Evolutionary conservation across 1,284 basidiomycete genomes (phyloP), one percentile per base, ranked within the genome.

Genomic region (Pterulicium gracile): DNA sequence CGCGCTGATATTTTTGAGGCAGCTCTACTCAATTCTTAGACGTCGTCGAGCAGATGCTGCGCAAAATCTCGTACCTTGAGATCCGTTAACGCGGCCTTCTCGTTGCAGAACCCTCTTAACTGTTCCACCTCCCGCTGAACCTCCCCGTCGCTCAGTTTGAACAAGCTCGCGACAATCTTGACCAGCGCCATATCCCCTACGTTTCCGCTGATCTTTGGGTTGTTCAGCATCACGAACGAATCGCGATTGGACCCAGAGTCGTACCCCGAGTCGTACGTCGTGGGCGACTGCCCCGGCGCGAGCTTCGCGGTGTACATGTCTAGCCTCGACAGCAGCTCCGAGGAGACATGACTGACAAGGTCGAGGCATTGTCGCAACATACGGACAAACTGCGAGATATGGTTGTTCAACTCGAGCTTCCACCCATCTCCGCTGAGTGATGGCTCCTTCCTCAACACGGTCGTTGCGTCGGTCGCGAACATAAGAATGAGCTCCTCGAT

Each of bases 401-500:
- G 92, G 50, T 80, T 82, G 62, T 96, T 93, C 47, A 97, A 77
- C 60, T 96, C 90, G 45, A 79, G 61, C 62, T 96, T 97, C 92
- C 94, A 97, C 12, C 80, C 84, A 42, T 96, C 91, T 15, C 75
- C 81, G 5, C 75, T 69, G n/a, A 82, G 70, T 21, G 75, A 72
- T 2, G 81, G 78, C 58, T 82, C 88, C 64, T 96, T 95, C 72
- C 82, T 84, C 48, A 95, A 71, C 3, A 88, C 78, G 18, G 77
- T 75, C 1, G 88, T 91, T 3, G 92, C 88, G 40, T 91, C 82
- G 2, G 93, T 89, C 13, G 94, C 93, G 58, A 97, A 98, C 72
- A 88, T 86, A 45, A 98, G 73, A 51, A 99, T 95, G 49, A 98
- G 80, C 54, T 97, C 93, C 64, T 99, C 96, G 46, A 98, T 88